A percentile compares a stretch with the other conserved stretches of the same genome.
These are phyloP conservation scores for Leccinum imitatum DNA, from an alignment of 768 basidiomycete species.

Conservation along the genomic window DNA sequence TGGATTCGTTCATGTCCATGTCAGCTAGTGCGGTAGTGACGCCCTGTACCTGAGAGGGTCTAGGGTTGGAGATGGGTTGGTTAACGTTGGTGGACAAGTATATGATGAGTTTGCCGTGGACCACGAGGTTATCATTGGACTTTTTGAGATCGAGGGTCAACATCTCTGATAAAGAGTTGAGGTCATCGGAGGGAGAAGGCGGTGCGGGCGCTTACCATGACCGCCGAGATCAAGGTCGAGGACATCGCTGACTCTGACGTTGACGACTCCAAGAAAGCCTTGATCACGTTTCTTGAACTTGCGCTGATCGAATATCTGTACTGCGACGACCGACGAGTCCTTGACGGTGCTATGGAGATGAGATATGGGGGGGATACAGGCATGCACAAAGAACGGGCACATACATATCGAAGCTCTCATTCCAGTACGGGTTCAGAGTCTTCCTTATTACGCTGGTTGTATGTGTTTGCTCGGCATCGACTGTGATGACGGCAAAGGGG, in stretches of 20 bases:
- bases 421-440: constrained; percentile 95
- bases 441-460: constrained; percentile 98
- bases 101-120: constrained; percentile 96
- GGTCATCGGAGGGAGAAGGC: not conserved
- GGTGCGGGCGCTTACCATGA: constrained; percentile 65
- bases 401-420: constrained; percentile 97
- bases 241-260: constrained; percentile 86
- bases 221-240: constrained; percentile 90
- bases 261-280: constrained; percentile 97
- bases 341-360: constrained; percentile 72
- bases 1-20: constrained; percentile 60
- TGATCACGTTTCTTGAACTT: constrained; percentile 99
- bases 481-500: constrained; percentile 97
- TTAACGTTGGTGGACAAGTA: constrained; percentile 91
- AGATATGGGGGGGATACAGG: constrained; percentile 4
- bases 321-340: constrained; percentile 96
- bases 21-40: constrained; percentile 58
- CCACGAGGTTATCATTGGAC: constrained; percentile 97
- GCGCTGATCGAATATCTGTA: constrained; percentile 98
- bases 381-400: constrained; percentile 23
- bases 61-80: constrained; percentile 82
- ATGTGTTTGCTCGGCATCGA: constrained; percentile 96
- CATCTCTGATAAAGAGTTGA: constrained; percentile 64
- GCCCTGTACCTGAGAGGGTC: constrained; percentile 68
- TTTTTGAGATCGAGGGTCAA: constrained; percentile 95